Base-by-base conservation (phyloP, 352 stramenopile genomes). In the Globisporangium abappressorium region DNA sequence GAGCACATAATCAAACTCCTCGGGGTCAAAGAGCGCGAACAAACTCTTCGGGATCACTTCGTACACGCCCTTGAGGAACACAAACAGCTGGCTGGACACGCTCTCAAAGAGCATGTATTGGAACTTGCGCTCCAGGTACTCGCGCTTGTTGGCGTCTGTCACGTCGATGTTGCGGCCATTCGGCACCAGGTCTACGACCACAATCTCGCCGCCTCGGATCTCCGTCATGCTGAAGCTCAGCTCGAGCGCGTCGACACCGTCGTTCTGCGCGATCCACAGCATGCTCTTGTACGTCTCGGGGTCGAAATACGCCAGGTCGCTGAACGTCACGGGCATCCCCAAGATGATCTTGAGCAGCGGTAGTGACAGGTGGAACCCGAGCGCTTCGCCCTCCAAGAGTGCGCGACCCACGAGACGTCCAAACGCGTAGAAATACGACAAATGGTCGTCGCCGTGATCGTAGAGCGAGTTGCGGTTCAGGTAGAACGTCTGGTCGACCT, bases 1-100 rank as follows among this genome's bases (percentile, higher is more conserved):
- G 68, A 99, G 82, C 14, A 98, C 66, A 43, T 98, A 82, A 70
- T 98, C 94, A 5, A 99, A 73, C 78, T 99, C 95, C 75, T 98
- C 90, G 63, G 93, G 96, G 71, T 99, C 96, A 72, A 99, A 98
- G 9, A 98, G 84, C 38, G 92, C 91, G 36, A 98, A 72, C 22
- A 98, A 74, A 28, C 92, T 77, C 78, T 55, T 73, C 65, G 5
- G 95, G 34, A 98, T 61, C 12, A 98, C 86, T 63, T 98, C 92
- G 68, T 97, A 98, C 63, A 99, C 93, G 14, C 96, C 96, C 56
- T 84, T 89, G 7, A 98, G 65, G 54, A 98, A 90, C 24, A 80
- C 68, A 34, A 66, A 73, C 7, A 97, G 77, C 76, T 97, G 88
- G 3, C 65, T 43, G 41, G 92, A 83, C 11, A 98, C 89, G 38